Base-by-base conservation (phyloP, 2,329 filamentous ascomycete genomes). In the Aspergillus aculeatinus region DNA sequence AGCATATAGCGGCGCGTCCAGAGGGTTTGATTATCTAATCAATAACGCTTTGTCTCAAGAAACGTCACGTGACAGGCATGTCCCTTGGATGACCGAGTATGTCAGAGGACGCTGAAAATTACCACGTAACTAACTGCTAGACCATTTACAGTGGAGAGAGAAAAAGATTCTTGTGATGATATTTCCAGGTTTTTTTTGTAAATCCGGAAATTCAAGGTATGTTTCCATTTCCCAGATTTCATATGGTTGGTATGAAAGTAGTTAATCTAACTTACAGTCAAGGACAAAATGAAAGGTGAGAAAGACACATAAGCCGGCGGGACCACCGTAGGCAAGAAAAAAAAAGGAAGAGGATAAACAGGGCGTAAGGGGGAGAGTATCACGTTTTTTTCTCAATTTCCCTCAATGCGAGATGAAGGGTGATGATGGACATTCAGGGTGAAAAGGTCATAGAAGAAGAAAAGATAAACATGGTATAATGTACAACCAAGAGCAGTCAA, bases 351-450 rank as follows among this genome's bases (percentile, higher is more conserved):
- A 19, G 49, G 39, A 58, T 16, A 48, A 42, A 39, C 39, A 39
- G 51, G 31, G 42, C 55, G 48, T 56, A 42, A 54, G 48, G 55
- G 62, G 59, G 62, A 44, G 62, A 66, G 63, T 68, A 66, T 66
- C 64, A 65, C 61, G 63, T 67, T 62, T 60, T 57, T 63, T 35
- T 35, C 11, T 16, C 61, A 56, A 56, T 51, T 64, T 55, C 52
- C 64, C 47, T 44, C 39, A 10, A 35, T 54, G 33, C 54, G 56
- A 61, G 58, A 14, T 48, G 50, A 42, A 48, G 57, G 48, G 48
- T 49, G 51, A 51, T 49, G 50, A 55, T 47, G 49, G 57, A 60
- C 59, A 61, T 48, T 49, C 55, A 60, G 63, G 61, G 61, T 59
- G 63, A 42, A 60, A 55, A 55, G 44, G 60, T 60, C 58, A 54